phyloP scores from a whole-genome alignment of 768 basidiomycete genomes.

The Ephemerocybe angulata region DNA sequence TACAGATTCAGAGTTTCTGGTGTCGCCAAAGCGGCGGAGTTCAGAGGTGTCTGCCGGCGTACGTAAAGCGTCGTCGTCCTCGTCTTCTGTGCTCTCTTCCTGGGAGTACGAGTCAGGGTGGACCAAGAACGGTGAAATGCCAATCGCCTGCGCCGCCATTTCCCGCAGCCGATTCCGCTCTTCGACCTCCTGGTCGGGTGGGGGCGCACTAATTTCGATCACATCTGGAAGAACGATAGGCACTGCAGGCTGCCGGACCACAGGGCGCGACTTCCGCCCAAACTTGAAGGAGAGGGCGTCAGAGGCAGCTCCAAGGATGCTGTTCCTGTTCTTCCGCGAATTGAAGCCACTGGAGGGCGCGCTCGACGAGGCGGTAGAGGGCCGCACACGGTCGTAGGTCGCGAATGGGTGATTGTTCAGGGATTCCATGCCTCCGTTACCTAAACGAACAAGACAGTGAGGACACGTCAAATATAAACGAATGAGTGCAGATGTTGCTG shows the following conservation, averaged over 20 bases:
- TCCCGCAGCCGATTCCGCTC: constrained; percentile 74
- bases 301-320: constrained; percentile 51
- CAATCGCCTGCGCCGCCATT: constrained; percentile 73
- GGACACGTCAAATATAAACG: constrained; percentile 5
- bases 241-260: constrained; percentile 30
- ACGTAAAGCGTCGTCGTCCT: constrained; percentile 27
- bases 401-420: constrained; percentile 7
- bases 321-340: constrained; percentile 36
- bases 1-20: constrained; percentile 12
- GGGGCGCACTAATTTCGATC: constrained; percentile 63
- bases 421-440: constrained; percentile 1
- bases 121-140: constrained; percentile 54
- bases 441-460: constrained; percentile 10
- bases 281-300: constrained; percentile 49
- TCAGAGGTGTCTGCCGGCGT: constrained; percentile 16
- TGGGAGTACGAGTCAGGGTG: constrained; percentile 35
- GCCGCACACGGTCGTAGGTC: constrained; percentile 4
- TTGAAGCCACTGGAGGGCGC: constrained; percentile 2
- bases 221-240: constrained; percentile 60
- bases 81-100: constrained; percentile 36
- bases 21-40: constrained; percentile 11
- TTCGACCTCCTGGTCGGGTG: constrained; percentile 59
- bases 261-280: constrained; percentile 38
- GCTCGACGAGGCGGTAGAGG: not conserved
- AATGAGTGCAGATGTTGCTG: constrained; percentile 13